These are phyloP conservation scores for Exophiala phaeomuriformis DNA, from an alignment of 2,329 filamentous ascomycete species.

Conservation along the genomic window DNA sequence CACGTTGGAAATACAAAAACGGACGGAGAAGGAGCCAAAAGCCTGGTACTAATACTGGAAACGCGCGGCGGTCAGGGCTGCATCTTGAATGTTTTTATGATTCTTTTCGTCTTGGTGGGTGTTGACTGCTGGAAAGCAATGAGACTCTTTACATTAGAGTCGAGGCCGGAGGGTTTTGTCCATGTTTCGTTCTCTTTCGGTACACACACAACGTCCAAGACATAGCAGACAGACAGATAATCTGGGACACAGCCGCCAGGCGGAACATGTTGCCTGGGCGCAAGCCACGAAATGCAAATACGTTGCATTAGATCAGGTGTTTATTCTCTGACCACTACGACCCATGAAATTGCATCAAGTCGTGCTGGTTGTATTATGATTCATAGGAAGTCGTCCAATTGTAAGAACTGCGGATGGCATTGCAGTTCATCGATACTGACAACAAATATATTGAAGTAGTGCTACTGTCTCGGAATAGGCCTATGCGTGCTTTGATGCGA, in stretches of 20 bases:
- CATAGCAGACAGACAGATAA: background rate
- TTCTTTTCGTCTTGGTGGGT: conserved; percentile 19
- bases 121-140: background rate
- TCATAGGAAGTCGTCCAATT: no score
- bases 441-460: no score
- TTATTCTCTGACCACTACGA: no score
- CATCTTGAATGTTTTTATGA: conserved; percentile 12
- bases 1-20: conserved; percentile 17
- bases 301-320: no score
- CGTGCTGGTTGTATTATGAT: no score
- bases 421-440: no score
- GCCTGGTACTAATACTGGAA: conserved; percentile 16
- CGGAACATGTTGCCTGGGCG: background rate
- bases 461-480: no score
- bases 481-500: no score
- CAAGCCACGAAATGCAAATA: background rate
- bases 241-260: background rate
- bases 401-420: no score
- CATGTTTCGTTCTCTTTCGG: background rate
- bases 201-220: background rate
- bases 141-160: background rate
- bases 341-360: no score
- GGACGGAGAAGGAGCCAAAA: conserved; percentile 6
- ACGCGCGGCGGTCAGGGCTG: conserved; percentile 4
- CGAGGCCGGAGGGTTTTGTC: conserved; percentile 1